Conservation (phyloP, 257 asterid genomes). For the Solanum sitiens region DNA sequence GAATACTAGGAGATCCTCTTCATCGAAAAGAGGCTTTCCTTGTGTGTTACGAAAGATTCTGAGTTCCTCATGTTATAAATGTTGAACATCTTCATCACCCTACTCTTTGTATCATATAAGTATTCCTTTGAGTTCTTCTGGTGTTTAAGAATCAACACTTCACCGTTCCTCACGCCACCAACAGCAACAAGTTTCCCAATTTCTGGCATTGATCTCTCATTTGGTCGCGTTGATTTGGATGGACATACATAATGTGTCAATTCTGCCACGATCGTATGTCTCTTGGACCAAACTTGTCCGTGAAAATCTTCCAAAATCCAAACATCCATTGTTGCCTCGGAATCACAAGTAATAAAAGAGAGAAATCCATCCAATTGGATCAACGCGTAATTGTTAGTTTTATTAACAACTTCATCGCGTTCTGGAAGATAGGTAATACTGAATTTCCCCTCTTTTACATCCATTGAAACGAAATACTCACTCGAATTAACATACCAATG, state of each 20-base stretch:
- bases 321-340: background rate
- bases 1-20: background rate
- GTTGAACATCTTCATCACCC: background rate
- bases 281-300: constrained; percentile 8
- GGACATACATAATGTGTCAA: background rate
- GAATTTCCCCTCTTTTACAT: background rate
- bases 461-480: constrained; percentile 1
- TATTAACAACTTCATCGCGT: background rate
- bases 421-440: background rate
- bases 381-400: background rate
- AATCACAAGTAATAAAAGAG: background rate
- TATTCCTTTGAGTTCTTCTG: background rate
- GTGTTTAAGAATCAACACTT: background rate
- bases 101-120: background rate
- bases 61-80: background rate
- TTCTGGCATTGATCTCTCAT: background rate
- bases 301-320: constrained; percentile 3
- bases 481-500: constrained; percentile 1
- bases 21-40: background rate
- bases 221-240: background rate
- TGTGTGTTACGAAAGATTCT: background rate
- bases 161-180: background rate
- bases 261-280: background rate
- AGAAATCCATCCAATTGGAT: background rate
- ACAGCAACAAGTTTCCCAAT: background rate